phyloP scores from a whole-genome alignment of 2,329 filamentous ascomycete species.

The Fusarium agapanthi region DNA sequence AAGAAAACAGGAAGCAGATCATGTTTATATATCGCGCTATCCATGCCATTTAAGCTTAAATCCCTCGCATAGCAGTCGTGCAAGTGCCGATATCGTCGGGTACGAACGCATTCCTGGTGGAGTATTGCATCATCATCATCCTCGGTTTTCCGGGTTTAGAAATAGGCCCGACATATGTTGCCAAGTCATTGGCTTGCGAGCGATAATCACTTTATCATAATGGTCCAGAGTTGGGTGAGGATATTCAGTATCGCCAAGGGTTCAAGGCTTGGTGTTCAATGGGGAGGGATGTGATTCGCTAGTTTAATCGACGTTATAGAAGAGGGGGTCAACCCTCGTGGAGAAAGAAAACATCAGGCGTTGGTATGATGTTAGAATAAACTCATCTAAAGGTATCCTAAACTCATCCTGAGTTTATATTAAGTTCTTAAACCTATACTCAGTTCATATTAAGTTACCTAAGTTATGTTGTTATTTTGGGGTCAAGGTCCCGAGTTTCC shows the following conservation, averaged over 20 bases:
- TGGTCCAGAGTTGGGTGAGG: not conserved
- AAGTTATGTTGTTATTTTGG: too few relatives aligned
- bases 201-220: not conserved
- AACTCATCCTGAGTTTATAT: too few relatives aligned
- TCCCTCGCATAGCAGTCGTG: not conserved
- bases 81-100: not conserved
- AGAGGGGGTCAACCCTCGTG: not conserved
- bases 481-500: too few relatives aligned
- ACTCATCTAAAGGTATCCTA: too few relatives aligned
- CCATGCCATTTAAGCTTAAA: not conserved
- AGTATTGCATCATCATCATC: constrained; percentile 20
- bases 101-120: not conserved
- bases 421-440: too few relatives aligned
- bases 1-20: too few relatives aligned
- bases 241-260: not conserved
- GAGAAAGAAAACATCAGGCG: not conserved
- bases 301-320: not conserved
- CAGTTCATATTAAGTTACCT: too few relatives aligned
- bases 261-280: not conserved
- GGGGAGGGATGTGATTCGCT: not conserved
- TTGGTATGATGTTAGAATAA: too few relatives aligned
- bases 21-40: not conserved
- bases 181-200: not conserved
- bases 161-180: not conserved
- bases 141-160: not conserved